Evolutionary conservation across 495 filamentous ascomycete species (phyloP), one percentile per base, ranked within the genome.

Genomic region (Pseudoneurospora amorphoporcata): DNA sequence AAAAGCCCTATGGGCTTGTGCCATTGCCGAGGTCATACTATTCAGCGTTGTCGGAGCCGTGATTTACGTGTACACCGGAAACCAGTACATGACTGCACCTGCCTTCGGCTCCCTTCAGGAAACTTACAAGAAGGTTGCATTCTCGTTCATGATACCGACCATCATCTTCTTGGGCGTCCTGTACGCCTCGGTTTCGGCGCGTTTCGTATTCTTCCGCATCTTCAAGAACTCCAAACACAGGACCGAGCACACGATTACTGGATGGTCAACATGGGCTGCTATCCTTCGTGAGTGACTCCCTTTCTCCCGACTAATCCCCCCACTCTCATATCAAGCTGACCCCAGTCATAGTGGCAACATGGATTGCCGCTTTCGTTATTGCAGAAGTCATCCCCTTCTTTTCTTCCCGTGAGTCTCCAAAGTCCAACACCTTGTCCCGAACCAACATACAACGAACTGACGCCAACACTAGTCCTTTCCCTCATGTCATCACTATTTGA

Each of bases 301-400:
- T 10, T 5, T 14, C 40, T 3, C 7, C 16, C 7, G 14, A 10
- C 16, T 17, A 5, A 45, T 14, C 1, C 29, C 16, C 1, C 29
- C 16, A 7, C 35, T 35, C 8, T 19, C 35, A 17, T 38, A 10
- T 53, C 17, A 42, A 40, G 43, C 79, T 81, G 74, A 81, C 68
- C 23, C 23, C 38, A n/a, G n/a, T 53, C n/a, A 68, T 39, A 73
- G 90, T 89, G 29, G 79, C 76, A 1, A 90, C 91, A 19, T 97
- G 93, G 93, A 78, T 93, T 43, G 42, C 88, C 8, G 93, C 92
- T 45, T 95, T 94, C 82, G 87, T 96, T 77, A 92, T 95, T 73
- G 92, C 93, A 3, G 91, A 95, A 75, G 92, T 94, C 68, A 95
- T 97, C 75, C 93, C 93, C 0, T 96, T 97, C 87, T 97, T 97